Percentiles rank a stretch among this genome's conserved stretches.
phyloP scores from a whole-genome alignment of 257 asterid species.

The Forsythia viridissima region DNA sequence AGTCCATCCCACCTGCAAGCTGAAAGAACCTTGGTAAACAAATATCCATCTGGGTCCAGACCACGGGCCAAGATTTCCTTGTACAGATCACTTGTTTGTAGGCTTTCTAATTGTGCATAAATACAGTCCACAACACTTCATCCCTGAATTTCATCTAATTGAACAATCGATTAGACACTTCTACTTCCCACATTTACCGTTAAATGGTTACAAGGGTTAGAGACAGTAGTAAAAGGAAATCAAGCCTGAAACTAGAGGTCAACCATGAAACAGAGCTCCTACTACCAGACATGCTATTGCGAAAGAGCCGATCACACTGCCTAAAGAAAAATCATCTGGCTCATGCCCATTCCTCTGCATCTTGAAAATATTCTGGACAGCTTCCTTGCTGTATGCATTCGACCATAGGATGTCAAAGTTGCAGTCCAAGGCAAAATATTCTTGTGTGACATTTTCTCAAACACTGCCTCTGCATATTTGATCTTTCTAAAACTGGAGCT shows the following conservation, averaged over 20 bases:
- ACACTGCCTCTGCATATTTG: slow-evolving; percentile 66
- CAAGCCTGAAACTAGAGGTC: slow-evolving; percentile 68
- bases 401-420: slow-evolving; percentile 85
- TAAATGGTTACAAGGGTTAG: slow-evolving; percentile 84
- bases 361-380: slow-evolving; percentile 58
- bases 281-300: slow-evolving; percentile 92
- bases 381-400: slow-evolving; percentile 83
- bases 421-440: slow-evolving; percentile 94
- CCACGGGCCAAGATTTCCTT: slow-evolving; percentile 70
- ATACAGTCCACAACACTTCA: slow-evolving; percentile 86
- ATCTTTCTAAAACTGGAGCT: slow-evolving; percentile 73
- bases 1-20: slow-evolving; percentile 91
- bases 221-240: slow-evolving; percentile 61
- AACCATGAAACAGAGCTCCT: slow-evolving; percentile 86
- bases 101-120: slow-evolving; percentile 88
- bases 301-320: slow-evolving; percentile 86
- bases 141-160: slow-evolving; percentile 61
- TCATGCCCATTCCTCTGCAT: slow-evolving; percentile 67
- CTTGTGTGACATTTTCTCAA: slow-evolving; percentile 57
- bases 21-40: slow-evolving; percentile 78
- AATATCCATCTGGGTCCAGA: slow-evolving; percentile 70
- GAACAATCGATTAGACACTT: slow-evolving; percentile 64
- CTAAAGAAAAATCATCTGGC: slow-evolving; percentile 72
- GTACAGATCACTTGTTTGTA: slow-evolving; percentile 54
- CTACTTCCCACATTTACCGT: slow-evolving; percentile 79